Conservation (phyloP, 805 yeast genomes). For the Kluyveromyces nonfermentans region DNA sequence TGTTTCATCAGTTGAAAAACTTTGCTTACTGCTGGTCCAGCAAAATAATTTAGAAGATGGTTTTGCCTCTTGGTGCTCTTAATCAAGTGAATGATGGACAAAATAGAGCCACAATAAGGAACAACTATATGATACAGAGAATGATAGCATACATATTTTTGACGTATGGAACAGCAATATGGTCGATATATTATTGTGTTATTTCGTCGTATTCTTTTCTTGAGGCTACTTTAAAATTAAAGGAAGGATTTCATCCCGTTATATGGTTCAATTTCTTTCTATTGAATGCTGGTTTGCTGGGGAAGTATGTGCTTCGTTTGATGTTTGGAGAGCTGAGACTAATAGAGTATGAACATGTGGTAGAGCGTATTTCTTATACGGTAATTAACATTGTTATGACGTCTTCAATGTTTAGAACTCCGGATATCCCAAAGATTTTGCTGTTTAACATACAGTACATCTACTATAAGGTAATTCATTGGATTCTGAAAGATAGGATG, state of each 20-base stretch:
- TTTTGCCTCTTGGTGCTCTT: not conserved
- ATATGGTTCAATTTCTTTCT: constrained; percentile 38
- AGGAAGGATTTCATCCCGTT: constrained; percentile 39
- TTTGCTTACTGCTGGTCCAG: not conserved
- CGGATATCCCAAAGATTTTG: constrained; percentile 36
- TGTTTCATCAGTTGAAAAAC: not conserved
- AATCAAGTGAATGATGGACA: too few relatives aligned
- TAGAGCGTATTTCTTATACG: constrained; percentile 56
- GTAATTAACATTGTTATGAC: constrained; percentile 54
- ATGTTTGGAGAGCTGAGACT: constrained; percentile 69
- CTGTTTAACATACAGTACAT: constrained; percentile 34
- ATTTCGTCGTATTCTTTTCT: constrained; percentile 21
- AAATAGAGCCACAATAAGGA: not conserved
- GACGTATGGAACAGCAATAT: constrained; percentile 15
- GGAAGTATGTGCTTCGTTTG: constrained; percentile 40
- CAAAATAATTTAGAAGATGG: not conserved
- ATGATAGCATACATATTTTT: constrained; percentile 7
- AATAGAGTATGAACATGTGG: constrained; percentile 66
- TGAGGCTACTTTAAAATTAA: constrained; percentile 40
- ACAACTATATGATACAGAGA: not conserved
- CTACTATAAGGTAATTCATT: constrained; percentile 62
- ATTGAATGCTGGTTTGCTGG: constrained; percentile 30
- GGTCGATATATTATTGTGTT: constrained; percentile 17
- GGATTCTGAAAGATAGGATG: constrained; percentile 48
- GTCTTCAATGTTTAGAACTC: constrained; percentile 43